phyloP scores from a whole-genome alignment of 2,329 filamentous ascomycete species.

The Penicillium vulpinum region DNA sequence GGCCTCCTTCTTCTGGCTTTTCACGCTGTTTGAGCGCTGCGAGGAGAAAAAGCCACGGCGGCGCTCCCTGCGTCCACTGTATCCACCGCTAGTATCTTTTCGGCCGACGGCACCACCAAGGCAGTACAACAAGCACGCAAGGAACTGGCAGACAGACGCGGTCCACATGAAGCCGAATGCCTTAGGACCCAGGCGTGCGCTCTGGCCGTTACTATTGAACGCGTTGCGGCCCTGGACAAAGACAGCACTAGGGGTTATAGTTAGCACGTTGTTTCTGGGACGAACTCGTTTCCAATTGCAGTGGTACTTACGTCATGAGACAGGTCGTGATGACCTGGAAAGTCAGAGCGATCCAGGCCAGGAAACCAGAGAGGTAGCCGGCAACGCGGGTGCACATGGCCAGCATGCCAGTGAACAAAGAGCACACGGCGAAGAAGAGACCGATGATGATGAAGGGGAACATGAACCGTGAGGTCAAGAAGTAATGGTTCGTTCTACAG shows the following conservation, averaged over 20 bases:
- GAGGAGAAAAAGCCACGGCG: constrained; percentile 42
- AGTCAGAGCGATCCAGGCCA: constrained; percentile 55
- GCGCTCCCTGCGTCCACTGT: constrained; percentile 38
- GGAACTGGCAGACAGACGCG: constrained; percentile 54
- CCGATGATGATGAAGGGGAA: constrained; percentile 89
- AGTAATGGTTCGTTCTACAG: constrained; percentile 64
- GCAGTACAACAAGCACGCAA: constrained; percentile 60
- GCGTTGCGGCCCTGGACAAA: constrained; percentile 58
- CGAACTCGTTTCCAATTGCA: neutral
- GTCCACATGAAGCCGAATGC: constrained; percentile 65
- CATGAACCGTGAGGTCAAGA: constrained; percentile 84
- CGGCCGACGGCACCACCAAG: constrained; percentile 42
- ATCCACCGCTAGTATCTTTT: constrained; percentile 31
- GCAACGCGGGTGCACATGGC: constrained; percentile 55
- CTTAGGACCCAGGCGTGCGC: constrained; percentile 56
- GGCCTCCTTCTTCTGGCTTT: constrained; percentile 30
- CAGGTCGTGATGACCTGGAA: constrained; percentile 60
- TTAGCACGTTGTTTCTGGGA: constrained; percentile 6
- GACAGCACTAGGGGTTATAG: constrained; percentile 52
- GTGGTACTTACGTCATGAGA: constrained; percentile 62
- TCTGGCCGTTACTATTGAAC: constrained; percentile 53
- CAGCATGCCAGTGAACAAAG: constrained; percentile 49
- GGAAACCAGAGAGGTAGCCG: constrained; percentile 53
- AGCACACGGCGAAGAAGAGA: constrained; percentile 67
- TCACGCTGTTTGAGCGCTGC: constrained; percentile 29